A percentile compares a stretch with the other conserved stretches of the same genome.
phyloP scores from a whole-genome alignment of 2,329 filamentous ascomycete genomes.

The Ophiostoma tasmaniense region DNA sequence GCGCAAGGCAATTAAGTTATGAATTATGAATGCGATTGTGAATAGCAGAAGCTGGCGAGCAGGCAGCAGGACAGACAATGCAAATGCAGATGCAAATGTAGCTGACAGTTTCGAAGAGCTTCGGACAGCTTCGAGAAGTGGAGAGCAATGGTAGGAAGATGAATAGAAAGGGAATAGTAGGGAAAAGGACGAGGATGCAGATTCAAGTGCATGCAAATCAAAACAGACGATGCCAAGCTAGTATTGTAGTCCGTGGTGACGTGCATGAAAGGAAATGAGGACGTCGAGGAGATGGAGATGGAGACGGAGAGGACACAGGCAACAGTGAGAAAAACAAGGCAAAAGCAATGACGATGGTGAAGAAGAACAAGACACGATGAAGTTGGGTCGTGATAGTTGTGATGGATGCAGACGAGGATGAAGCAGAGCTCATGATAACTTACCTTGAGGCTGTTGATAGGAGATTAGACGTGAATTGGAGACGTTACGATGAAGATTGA shows the following conservation, averaged over 20 bases:
- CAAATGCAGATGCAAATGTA: background rate
- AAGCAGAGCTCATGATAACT: too few relatives aligned
- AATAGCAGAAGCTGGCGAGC: background rate
- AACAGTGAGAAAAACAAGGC: background rate
- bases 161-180: background rate
- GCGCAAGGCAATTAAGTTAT: background rate
- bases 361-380: background rate
- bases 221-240: background rate
- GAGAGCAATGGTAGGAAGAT: too few relatives aligned
- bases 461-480: too few relatives aligned
- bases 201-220: background rate
- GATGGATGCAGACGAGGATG: too few relatives aligned
- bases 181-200: background rate
- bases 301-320: background rate
- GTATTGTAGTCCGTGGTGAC: background rate
- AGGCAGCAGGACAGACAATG: background rate
- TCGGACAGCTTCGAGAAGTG: background rate
- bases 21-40: background rate
- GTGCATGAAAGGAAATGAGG: constrained; percentile 2
- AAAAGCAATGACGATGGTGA: too few relatives aligned
- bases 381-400: too few relatives aligned
- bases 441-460: background rate
- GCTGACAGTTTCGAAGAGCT: background rate
- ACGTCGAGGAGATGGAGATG: background rate
- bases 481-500: too few relatives aligned